Percentiles rank a stretch among this genome's conserved stretches.
phyloP scores from a whole-genome alignment of 164 flowering plant genomes.

The Paratinospora sagittata region DNA sequence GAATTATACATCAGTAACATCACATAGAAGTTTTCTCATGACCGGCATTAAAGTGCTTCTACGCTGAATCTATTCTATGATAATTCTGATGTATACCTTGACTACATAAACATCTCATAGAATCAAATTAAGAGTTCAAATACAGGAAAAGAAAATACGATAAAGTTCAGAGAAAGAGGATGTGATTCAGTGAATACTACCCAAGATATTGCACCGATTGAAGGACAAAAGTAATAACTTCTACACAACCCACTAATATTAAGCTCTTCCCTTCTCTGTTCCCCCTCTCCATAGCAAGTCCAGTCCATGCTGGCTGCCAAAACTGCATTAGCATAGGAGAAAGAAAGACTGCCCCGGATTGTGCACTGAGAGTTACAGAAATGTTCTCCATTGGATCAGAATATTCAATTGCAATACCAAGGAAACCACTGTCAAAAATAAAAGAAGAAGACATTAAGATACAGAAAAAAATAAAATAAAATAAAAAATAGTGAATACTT shows the following conservation, averaged over 20 bases:
- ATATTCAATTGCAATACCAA: conserved; percentile 62
- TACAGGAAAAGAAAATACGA: background rate
- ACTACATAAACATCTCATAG: background rate
- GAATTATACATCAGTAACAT: no score
- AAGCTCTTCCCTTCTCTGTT: conserved; percentile 33
- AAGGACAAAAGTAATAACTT: conserved; percentile 64
- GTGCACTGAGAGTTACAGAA: conserved; percentile 54
- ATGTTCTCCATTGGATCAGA: conserved; percentile 73
- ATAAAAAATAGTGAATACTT: background rate
- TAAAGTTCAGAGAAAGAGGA: background rate
- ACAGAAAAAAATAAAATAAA: background rate
- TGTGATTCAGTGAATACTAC: conserved; percentile 28
- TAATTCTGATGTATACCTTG: no score
- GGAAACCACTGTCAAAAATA: conserved; percentile 59
- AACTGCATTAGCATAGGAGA: conserved; percentile 69
- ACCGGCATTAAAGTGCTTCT: no score
- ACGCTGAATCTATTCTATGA: no score
- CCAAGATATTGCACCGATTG: conserved; percentile 85
- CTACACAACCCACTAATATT: conserved; percentile 52
- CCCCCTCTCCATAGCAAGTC: conserved; percentile 31
- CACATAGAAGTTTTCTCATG: no score
- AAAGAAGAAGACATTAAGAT: background rate
- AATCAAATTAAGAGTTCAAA: background rate
- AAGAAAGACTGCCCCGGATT: conserved; percentile 49
- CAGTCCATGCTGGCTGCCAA: conserved; percentile 48